Conservation (phyloP, 805 yeast genomes). For the Barnettozyma sucrosica region DNA sequence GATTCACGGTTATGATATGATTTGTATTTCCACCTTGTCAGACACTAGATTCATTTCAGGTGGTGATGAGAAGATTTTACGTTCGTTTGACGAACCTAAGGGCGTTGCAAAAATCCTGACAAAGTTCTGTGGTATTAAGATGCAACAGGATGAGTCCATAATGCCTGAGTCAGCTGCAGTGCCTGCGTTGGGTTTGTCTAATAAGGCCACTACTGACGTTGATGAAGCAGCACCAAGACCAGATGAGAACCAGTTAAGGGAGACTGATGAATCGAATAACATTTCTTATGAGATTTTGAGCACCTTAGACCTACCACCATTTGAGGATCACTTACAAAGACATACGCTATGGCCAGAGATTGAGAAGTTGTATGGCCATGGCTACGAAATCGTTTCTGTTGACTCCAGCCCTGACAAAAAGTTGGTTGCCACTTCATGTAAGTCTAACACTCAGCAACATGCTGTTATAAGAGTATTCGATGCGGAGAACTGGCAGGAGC, state of each 20-base stretch:
- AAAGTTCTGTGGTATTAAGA: slow-evolving; percentile 43
- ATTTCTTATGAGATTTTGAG: slow-evolving; percentile 43
- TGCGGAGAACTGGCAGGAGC: slow-evolving; percentile 54
- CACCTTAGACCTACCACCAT: slow-evolving; percentile 55
- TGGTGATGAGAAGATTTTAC: slow-evolving; percentile 89
- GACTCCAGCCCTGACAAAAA: slow-evolving; percentile 60
- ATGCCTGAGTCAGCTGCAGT: slow-evolving; percentile 83
- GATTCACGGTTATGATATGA: slow-evolving; percentile 97
- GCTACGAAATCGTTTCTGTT: slow-evolving; percentile 82
- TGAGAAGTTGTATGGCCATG: slow-evolving; percentile 95
- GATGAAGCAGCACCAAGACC: slow-evolving; percentile 24
- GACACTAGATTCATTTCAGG: slow-evolving; percentile 75
- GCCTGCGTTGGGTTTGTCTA: slow-evolving; percentile 91
- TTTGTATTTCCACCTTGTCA: slow-evolving; percentile 60
- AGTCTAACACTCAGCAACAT: slow-evolving; percentile 76
- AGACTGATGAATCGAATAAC: slow-evolving; percentile 31
- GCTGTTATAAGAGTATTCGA: slow-evolving; percentile 80
- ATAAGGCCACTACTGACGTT: slow-evolving; percentile 65
- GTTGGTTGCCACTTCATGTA: slow-evolving; percentile 84
- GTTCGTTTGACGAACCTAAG: slow-evolving; percentile 85
- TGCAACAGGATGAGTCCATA: slow-evolving; percentile 26
- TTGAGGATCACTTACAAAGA: slow-evolving; percentile 88
- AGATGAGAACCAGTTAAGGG: slow-evolving; percentile 26
- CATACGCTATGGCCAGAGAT: slow-evolving; percentile 92
- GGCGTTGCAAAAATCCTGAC: slow-evolving; percentile 61